Conservation (phyloP, 2,329 filamentous ascomycete genomes). For the Raffaelea ambrosiae region DNA sequence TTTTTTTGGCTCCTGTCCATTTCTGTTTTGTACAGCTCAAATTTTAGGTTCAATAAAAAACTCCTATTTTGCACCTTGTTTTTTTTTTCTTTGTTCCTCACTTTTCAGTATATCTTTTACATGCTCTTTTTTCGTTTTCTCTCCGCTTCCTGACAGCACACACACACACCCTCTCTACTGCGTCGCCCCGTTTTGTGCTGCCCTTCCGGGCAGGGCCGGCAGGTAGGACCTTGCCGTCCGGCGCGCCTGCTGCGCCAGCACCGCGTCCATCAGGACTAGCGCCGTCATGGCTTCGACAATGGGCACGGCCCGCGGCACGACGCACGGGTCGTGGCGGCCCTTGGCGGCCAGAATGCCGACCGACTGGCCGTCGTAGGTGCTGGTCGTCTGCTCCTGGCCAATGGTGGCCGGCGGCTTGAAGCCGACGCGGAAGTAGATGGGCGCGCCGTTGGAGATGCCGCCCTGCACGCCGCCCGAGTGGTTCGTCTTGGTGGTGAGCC, state of each 20-base stretch:
- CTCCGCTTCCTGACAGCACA: too few relatives aligned
- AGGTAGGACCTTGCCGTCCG: constrained; percentile 36
- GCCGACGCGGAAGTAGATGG: constrained; percentile 87
- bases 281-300: constrained; percentile 91
- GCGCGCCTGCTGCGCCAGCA: constrained; percentile 69
- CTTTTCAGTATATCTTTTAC: too few relatives aligned
- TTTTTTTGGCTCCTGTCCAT: too few relatives aligned
- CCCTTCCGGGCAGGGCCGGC: constrained; percentile 23
- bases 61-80: too few relatives aligned
- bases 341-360: constrained; percentile 81
- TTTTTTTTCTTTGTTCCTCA: too few relatives aligned
- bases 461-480: constrained; percentile 93
- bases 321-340: constrained; percentile 88
- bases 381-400: constrained; percentile 76
- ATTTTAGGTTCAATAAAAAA: too few relatives aligned
- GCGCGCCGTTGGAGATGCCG: constrained; percentile 87
- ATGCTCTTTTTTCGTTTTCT: neutral
- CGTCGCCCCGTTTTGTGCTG: neutral
- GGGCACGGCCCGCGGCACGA: constrained; percentile 78
- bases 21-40: too few relatives aligned
- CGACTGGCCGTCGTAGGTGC: constrained; percentile 61
- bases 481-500: constrained; percentile 82
- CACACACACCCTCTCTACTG: neutral
- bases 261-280: constrained; percentile 76
- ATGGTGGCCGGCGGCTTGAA: constrained; percentile 97